Conservation (phyloP, 192 early-diverging fungal genomes). For the Backusella australiensis region DNA sequence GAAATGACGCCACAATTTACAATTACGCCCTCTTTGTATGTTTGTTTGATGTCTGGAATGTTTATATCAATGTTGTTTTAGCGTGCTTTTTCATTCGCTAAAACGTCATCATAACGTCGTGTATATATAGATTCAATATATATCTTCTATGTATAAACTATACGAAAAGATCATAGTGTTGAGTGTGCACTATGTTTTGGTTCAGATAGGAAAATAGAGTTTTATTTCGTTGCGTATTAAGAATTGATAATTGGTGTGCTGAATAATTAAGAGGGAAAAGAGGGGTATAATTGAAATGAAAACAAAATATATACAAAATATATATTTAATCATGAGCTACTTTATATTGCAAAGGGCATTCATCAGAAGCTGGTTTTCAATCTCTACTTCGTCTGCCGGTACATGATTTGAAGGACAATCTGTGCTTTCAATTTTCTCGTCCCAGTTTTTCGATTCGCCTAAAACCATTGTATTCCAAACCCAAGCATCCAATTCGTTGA, state of each 20-base stretch:
- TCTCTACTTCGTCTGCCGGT: constrained; percentile 45
- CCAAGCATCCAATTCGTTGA: constrained; percentile 15
- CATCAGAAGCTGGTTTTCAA: constrained; percentile 48
- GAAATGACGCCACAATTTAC: neutral
- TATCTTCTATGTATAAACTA: too few relatives aligned
- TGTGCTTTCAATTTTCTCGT: constrained; percentile 20
- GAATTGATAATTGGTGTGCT: neutral
- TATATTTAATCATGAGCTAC: neutral
- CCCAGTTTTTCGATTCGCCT: constrained; percentile 33
- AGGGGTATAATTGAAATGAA: neutral
- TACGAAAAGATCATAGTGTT: too few relatives aligned
- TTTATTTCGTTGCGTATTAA: neutral
- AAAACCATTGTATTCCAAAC: constrained; percentile 46
- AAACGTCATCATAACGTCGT: neutral
- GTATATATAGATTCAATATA: neutral
- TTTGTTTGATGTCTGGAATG: neutral
- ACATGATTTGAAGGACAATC: constrained; percentile 50
- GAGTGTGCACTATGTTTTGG: too few relatives aligned
- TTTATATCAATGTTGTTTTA: neutral
- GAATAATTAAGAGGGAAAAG: neutral
- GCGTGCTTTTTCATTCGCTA: neutral
- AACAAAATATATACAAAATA: neutral
- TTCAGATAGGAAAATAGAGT: neutral
- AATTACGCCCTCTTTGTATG: neutral
- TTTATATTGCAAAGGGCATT: constrained; percentile 32